These are phyloP conservation scores for Trametes cubensis DNA, from an alignment of 768 basidiomycete species.

Conservation along the genomic window DNA sequence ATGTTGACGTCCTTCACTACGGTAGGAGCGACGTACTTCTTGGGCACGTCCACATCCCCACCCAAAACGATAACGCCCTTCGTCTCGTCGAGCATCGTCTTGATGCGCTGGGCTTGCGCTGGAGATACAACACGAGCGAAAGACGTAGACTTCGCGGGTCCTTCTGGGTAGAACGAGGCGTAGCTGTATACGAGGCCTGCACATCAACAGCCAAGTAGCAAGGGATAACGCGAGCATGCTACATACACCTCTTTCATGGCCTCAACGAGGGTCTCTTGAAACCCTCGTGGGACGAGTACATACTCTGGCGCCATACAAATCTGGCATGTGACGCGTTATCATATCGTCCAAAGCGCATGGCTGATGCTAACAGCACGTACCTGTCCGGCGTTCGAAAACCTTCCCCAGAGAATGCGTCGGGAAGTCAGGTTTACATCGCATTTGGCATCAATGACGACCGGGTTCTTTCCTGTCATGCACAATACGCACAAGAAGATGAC, in stretches of 20 bases:
- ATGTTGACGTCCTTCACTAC: not conserved
- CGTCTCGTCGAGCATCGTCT: slow-evolving; percentile 60
- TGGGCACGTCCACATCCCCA: not conserved
- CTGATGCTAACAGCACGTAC: slow-evolving; percentile 23
- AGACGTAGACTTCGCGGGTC: slow-evolving; percentile 43
- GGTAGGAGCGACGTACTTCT: not conserved
- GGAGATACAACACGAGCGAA: slow-evolving; percentile 55
- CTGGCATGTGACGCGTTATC: slow-evolving; percentile 37
- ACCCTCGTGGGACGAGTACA: slow-evolving; percentile 44
- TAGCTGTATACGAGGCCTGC: slow-evolving; percentile 27
- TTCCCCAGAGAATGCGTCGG: slow-evolving; percentile 77
- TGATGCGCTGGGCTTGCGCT: slow-evolving; percentile 58
- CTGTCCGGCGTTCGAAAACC: slow-evolving; percentile 67
- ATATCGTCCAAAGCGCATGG: not conserved
- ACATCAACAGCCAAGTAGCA: not conserved
- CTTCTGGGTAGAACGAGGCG: slow-evolving; percentile 54
- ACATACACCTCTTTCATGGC: slow-evolving; percentile 44
- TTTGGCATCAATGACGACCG: slow-evolving; percentile 64
- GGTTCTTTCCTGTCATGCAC: slow-evolving; percentile 55
- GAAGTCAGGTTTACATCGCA: slow-evolving; percentile 63
- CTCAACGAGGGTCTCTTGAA: slow-evolving; percentile 41
- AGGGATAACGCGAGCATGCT: not conserved
- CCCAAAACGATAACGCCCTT: not conserved
- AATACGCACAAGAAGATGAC: not conserved
- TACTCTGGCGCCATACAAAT: slow-evolving; percentile 69